phyloP scores from a whole-genome alignment of 1,284 basidiomycete genomes.

The Trichosporon asahii region DNA sequence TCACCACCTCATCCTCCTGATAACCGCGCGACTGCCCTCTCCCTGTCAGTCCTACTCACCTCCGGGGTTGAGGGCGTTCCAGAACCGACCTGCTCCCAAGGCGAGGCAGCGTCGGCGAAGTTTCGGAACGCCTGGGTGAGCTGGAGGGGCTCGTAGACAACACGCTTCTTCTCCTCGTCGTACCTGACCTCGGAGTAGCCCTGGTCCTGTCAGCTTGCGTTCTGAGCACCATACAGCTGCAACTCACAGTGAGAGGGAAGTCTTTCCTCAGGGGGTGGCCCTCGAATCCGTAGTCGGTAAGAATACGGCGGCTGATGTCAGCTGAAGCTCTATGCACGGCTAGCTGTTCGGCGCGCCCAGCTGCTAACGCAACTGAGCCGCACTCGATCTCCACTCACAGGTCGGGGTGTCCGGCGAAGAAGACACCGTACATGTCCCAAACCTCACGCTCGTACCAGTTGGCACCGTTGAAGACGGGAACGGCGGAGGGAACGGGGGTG shows the following conservation, averaged over 20 bases:
- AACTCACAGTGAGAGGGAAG: constrained; percentile 83
- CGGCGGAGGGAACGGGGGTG: constrained; percentile 84
- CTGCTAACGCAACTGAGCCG: background rate
- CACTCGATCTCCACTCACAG: constrained; percentile 60
- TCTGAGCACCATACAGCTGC: background rate
- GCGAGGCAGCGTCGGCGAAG: constrained; percentile 81
- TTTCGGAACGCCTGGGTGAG: constrained; percentile 98
- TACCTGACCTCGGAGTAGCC: constrained; percentile 98
- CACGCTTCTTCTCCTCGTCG: constrained; percentile 97
- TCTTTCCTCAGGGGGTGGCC: constrained; percentile 97
- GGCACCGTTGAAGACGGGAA: constrained; percentile 78
- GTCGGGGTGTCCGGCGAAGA: constrained; percentile 95
- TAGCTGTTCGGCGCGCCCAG: background rate
- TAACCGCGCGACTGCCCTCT: background rate
- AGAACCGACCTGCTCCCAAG: constrained; percentile 95
- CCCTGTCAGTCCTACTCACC: constrained; percentile 22
- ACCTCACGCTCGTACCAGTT: constrained; percentile 98
- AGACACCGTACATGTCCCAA: constrained; percentile 97
- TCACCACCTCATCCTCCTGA: background rate
- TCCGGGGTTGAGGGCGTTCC: constrained; percentile 56
- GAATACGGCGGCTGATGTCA: constrained; percentile 72
- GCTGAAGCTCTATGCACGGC: background rate
- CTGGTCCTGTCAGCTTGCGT: constrained; percentile 50
- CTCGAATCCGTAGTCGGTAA: constrained; percentile 99
- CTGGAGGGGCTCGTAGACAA: constrained; percentile 96